Conservation (phyloP, 2,329 filamentous ascomycete genomes). For the Akanthomyces uredinophilus region DNA sequence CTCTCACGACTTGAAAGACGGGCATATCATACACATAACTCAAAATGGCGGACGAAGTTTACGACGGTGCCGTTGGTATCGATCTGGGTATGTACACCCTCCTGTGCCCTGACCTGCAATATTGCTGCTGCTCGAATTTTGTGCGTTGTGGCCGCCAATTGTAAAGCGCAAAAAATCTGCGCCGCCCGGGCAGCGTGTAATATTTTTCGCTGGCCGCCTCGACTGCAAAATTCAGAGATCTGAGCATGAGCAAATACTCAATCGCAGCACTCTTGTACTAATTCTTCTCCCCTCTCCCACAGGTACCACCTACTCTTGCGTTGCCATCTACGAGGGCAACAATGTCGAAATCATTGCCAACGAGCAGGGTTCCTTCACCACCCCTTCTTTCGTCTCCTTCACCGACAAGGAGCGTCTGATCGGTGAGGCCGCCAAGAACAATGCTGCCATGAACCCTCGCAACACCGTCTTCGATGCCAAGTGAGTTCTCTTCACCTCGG, state of each 20-base stretch:
- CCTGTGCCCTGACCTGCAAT: constrained; percentile 3
- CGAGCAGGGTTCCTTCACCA: constrained; percentile 99
- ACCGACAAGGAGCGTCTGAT: constrained; percentile 98
- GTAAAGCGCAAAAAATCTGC: constrained; percentile 8
- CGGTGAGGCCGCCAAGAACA: constrained; percentile 99
- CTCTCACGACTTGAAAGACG: constrained; percentile 25
- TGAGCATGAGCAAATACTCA: not conserved
- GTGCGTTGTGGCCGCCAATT: constrained; percentile 10
- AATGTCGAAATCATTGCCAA: constrained; percentile 99
- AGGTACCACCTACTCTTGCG: constrained; percentile 99
- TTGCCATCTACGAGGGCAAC: constrained; percentile 98
- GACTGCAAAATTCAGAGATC: not conserved
- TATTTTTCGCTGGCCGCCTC: not conserved
- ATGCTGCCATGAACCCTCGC: constrained; percentile 97
- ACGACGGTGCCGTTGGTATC: constrained; percentile 99
- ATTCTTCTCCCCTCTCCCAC: constrained; percentile 18
- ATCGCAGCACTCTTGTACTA: not conserved
- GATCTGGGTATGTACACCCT: constrained; percentile 74
- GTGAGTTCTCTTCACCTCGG: constrained; percentile 47
- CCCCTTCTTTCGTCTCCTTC: constrained; percentile 98
- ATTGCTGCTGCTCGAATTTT: not conserved
- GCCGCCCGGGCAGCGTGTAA: not conserved
- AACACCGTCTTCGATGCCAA: constrained; percentile 99
- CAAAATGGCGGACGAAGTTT: constrained; percentile 95
- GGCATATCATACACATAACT: constrained; percentile 19